phyloP scores from a whole-genome alignment of 2,329 filamentous ascomycete genomes.

The Trichoderma sp. region DNA sequence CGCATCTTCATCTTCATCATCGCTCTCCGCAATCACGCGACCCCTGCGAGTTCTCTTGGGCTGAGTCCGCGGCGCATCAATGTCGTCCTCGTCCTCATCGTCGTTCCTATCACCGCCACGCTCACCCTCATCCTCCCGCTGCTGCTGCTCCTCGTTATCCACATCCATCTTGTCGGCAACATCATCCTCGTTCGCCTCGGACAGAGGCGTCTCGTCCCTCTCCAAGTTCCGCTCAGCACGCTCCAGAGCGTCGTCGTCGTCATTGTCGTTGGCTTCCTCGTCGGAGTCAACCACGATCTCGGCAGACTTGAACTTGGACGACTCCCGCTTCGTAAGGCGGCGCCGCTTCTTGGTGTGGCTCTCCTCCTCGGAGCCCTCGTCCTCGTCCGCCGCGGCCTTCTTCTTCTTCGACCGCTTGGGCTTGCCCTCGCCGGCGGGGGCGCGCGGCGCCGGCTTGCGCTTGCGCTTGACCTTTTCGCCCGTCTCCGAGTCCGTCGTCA shows the following conservation, averaged over 20 bases:
- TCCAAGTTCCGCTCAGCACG: conserved; percentile 49
- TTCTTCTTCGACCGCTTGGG: conserved; percentile 62
- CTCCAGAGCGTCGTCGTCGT: conserved; percentile 49
- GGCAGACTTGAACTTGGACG: conserved; percentile 77
- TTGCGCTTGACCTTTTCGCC: conserved; percentile 80
- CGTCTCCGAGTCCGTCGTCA: conserved; percentile 79
- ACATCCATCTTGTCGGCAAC: conserved; percentile 56
- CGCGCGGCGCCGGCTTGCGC: conserved; percentile 56
- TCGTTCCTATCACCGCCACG: conserved; percentile 50
- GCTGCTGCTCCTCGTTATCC: conserved; percentile 44
- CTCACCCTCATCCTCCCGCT: conserved; percentile 17
- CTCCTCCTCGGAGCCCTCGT: conserved; percentile 48
- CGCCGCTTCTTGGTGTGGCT: conserved; percentile 64
- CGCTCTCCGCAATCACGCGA: conserved; percentile 54
- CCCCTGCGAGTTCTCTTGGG: conserved; percentile 54
- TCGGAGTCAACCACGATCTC: conserved; percentile 82
- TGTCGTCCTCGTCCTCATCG: conserved; percentile 53
- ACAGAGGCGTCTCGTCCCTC: conserved; percentile 42
- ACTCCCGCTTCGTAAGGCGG: conserved; percentile 54
- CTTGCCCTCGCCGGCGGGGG: conserved; percentile 45
- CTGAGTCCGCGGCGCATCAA: conserved; percentile 44
- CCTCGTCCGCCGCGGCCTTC: conserved; percentile 46
- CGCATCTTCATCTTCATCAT: conserved; percentile 54
- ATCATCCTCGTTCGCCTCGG: conserved; percentile 41
- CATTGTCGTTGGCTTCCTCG: conserved; percentile 51